A percentile compares a stretch with the other conserved stretches of the same genome.
phyloP scores from a whole-genome alignment of 1,284 basidiomycete species.

The Moesziomyces parantarcticus region DNA sequence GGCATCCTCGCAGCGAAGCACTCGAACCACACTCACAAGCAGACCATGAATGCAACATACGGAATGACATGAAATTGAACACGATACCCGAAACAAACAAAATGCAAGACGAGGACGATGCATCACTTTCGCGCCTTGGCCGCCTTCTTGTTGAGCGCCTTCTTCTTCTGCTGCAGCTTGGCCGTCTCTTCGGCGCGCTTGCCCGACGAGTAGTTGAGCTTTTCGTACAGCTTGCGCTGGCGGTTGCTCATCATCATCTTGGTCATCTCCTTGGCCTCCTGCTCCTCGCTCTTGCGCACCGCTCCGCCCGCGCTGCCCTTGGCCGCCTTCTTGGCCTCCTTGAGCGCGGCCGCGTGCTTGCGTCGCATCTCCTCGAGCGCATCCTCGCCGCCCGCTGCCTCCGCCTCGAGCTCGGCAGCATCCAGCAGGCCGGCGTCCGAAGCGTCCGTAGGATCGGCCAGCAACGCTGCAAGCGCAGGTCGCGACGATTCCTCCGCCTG shows the following conservation, averaged over 20 bases:
- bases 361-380: conserved; percentile 79
- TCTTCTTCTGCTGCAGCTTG: conserved; percentile 61
- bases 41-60: no score
- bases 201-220: conserved; percentile 88
- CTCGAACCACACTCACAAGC: no score
- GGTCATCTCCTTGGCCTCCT: conserved; percentile 77
- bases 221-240: conserved; percentile 93
- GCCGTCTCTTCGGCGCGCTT: conserved; percentile 78
- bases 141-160: conserved; percentile 52
- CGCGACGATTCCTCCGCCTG: conserved; percentile 27
- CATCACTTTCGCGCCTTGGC: conserved; percentile 26
- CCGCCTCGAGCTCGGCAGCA: conserved; percentile 91
- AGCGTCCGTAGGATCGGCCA: conserved; percentile 73
- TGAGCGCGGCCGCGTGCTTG: conserved; percentile 55
- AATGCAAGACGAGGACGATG: background rate
- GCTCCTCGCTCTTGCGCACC: conserved; percentile 73
- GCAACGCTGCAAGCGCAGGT: conserved; percentile 69
- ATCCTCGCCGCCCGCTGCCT: conserved; percentile 84
- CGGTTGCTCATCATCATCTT: conserved; percentile 99
- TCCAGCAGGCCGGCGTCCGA: conserved; percentile 78
- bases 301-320: conserved; percentile 67
- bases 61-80: no score
- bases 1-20: conserved; percentile 1
- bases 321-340: conserved; percentile 53
- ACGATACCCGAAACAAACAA: conserved; percentile 3